These are phyloP conservation scores for Ceratocystis variospora DNA, from an alignment of 2,329 filamentous ascomycete species.

Conservation along the genomic window DNA sequence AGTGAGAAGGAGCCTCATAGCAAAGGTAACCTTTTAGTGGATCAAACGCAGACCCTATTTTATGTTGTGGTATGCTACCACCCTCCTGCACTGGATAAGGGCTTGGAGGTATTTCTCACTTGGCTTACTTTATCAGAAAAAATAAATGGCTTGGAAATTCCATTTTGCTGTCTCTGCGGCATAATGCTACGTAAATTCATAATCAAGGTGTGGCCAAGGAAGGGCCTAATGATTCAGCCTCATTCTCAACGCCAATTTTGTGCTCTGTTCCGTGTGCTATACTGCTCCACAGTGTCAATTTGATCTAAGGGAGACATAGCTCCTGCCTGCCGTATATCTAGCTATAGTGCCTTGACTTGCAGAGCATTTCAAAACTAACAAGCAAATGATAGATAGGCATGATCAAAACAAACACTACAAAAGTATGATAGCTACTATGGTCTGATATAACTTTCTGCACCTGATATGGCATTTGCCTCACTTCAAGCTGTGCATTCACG, in stretches of 20 bases:
- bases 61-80: too few species aligned
- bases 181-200: background rate
- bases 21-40: background rate
- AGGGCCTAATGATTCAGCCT: background rate
- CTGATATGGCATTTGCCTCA: background rate
- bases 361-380: too few species aligned
- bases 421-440: background rate
- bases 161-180: too few species aligned
- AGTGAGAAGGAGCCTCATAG: background rate
- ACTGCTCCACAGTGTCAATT: too few species aligned
- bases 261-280: background rate
- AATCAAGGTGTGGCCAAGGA: background rate
- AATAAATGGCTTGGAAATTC: too few species aligned
- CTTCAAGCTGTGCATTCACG: background rate
- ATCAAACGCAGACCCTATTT: background rate
- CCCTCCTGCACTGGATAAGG: too few species aligned
- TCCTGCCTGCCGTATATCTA: too few species aligned
- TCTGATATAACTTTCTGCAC: background rate
- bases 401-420: background rate
- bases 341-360: too few species aligned
- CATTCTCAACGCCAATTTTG: background rate
- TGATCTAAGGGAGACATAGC: too few species aligned
- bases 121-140: too few species aligned
- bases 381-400: too few species aligned
- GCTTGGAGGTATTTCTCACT: too few species aligned